Evolutionary conservation across 768 basidiomycete species (phyloP), one percentile per base, ranked within the genome.

Genomic region (Leccinum subtestaceum): DNA sequence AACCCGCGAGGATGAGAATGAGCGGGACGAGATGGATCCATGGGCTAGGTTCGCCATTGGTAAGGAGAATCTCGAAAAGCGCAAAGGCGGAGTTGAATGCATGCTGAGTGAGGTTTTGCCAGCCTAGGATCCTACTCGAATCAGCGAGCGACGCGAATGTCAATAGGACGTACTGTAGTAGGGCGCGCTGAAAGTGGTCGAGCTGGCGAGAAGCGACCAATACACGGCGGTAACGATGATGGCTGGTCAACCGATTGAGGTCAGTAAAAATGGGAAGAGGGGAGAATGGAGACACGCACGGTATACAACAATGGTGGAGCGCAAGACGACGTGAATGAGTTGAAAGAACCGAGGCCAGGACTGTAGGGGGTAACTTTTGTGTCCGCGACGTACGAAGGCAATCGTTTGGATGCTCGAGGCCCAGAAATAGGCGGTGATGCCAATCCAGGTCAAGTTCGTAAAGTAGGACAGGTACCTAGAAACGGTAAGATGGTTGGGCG

Each of bases 381-480:
- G 58, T 53, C 67, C 57, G 57, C 65, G 60, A 53, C 62, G 60
- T 54, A 75, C 79, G 59, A 81, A 87, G 0, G 69, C 66, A 5
- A 78, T 38, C 0, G 83, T 84, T 55, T 88, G 87, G 1, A 81
- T 73, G 3, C 79, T 75, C 1, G 87, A 68, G 0, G 84, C 85
- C 68, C 78, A 84, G 69, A 84, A 83, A 70, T 88, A 90, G 21
- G 85, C 77, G 19, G 80, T 77, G 1, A 88, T 63, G 0, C 88
- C 88, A 38, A 83, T 81, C 58, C 83, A 87, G 0, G 84, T 79
- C 1, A 89, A 77, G 58, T 82, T 63, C 0, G 87, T 89, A 69
- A 89, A 88, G 72, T 84, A 89, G 8, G 82, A 80, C 62, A 86
- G 79, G 73, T 74, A 86, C 19, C 87, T 88, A 29, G 15, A 29